Evolutionary conservation across 371 early-diverging fungal genomes (phyloP), one percentile per base, ranked within the genome.

Genomic region (Zancudomyces culisetae): DNA sequence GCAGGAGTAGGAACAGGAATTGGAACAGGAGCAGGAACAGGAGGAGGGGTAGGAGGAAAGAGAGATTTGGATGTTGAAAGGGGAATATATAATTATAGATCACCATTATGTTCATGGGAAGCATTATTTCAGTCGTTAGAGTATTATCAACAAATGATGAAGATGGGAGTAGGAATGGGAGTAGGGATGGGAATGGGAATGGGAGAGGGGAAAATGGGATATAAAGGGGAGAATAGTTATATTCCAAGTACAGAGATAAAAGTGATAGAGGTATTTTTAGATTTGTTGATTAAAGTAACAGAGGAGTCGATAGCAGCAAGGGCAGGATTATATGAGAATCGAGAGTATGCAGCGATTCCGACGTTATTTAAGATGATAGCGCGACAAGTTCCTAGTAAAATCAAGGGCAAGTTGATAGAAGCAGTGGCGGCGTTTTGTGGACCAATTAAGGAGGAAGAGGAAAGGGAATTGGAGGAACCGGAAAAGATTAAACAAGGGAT

Each of bases 401-500:
- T 84, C 26, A 88, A 89, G 60, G 89, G 87, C 0, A 70, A 72
- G n/a, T 56, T 89, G 20, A 60, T 86, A 26, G 70, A 78, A 48
- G 62, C 81, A 3, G 75, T 88, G 39, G 73, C 82, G 2, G 79
- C 85, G 2, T 87, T 89, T 58, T 71, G 74, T 35, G 57, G 70
- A 23, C 73, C 79, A 0, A 51, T 63, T 4, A 48, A 53, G 0
- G 61, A 57, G 2, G 29, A 55, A 8, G 47, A 15, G n/a, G 60
- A 47, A 27, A 10, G 35, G 35, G 35, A 15, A 35, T 6, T 15
- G 15, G 35, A 35, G 6, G 6, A 35, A 10, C 10, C 10, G 35
- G 35, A 35, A 15, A 6, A 35, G 35, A 15, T 35, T 6, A 6
- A 35, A 15, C 6, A 35, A 6, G 46, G 54, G 2, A 54, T 56